phyloP scores from a whole-genome alignment of 352 stramenopile species.

The Pythium aphanidermatum region DNA sequence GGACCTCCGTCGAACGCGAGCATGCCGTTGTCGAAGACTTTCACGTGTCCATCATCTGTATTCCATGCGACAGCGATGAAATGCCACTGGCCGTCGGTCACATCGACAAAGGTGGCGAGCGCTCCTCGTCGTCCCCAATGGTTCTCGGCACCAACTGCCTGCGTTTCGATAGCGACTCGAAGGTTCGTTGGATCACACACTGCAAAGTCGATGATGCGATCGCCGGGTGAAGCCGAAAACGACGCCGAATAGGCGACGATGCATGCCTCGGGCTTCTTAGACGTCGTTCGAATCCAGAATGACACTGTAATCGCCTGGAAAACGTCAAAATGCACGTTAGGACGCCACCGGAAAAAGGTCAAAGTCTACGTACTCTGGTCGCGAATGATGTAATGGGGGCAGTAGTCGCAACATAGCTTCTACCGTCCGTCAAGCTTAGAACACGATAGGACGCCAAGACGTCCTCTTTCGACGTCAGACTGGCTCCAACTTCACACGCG shows the following conservation, averaged over 20 bases:
- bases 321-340: neutral
- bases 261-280: constrained; percentile 25
- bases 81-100: constrained; percentile 66
- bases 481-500: constrained; percentile 40
- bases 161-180: constrained; percentile 39
- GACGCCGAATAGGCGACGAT: constrained; percentile 38
- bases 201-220: constrained; percentile 27
- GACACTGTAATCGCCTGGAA: constrained; percentile 47
- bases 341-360: neutral
- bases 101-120: constrained; percentile 50
- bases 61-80: constrained; percentile 58
- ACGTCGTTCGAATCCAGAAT: constrained; percentile 51
- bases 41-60: constrained; percentile 40
- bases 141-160: constrained; percentile 5
- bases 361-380: constrained; percentile 21
- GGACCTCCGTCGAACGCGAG: constrained; percentile 57
- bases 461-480: constrained; percentile 14
- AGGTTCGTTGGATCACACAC: constrained; percentile 61
- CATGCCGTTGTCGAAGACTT: constrained; percentile 65
- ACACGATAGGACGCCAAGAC: constrained; percentile 24
- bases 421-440: constrained; percentile 24
- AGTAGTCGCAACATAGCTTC: constrained; percentile 38
- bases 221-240: neutral
- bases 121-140: constrained; percentile 5
- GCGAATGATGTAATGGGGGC: constrained; percentile 32